Evolutionary conservation across 2,329 filamentous ascomycete species (phyloP).

Genomic region (Parastagonospora nodorum): DNA sequence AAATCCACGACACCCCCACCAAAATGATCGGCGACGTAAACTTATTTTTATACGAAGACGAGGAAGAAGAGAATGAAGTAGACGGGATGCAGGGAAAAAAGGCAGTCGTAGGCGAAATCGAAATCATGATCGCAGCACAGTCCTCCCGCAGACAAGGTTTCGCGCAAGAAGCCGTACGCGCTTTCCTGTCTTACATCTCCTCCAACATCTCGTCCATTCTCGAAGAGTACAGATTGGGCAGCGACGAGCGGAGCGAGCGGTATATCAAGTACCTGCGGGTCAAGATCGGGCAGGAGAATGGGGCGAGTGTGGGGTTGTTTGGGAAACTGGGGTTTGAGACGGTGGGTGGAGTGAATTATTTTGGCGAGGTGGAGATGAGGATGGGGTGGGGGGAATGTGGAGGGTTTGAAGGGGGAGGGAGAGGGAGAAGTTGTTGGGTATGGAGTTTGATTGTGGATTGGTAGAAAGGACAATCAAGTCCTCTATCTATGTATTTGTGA

Average conservation of each 20-base stretch:
- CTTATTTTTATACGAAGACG: conserved; percentile 69
- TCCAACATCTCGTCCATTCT: conserved; percentile 61
- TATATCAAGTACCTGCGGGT: conserved; percentile 58
- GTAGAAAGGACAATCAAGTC: background rate
- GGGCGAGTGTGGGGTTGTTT: conserved; percentile 64
- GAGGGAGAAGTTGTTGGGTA: background rate
- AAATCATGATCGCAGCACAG: conserved; percentile 79
- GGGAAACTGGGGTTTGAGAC: conserved; percentile 63
- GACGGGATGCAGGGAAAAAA: background rate
- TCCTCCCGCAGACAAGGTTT: conserved; percentile 65
- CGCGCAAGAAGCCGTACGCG: conserved; percentile 67
- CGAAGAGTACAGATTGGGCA: conserved; percentile 54
- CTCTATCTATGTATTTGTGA: background rate
- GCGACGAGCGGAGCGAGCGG: conserved; percentile 12
- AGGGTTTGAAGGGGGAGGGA: background rate
- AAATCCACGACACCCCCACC: conserved; percentile 58
- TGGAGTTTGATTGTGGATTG: background rate
- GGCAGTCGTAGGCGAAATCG: conserved; percentile 70
- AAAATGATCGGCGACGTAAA: conserved; percentile 58
- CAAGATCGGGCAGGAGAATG: conserved; percentile 65
- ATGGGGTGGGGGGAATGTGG: background rate
- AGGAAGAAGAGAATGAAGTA: conserved; percentile 14
- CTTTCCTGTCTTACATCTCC: conserved; percentile 72
- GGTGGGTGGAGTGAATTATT: conserved; percentile 63
- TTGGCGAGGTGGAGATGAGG: conserved; percentile 66